phyloP scores from a whole-genome alignment of 176 grass and related monocot species.

The Juncus inflexus region DNA sequence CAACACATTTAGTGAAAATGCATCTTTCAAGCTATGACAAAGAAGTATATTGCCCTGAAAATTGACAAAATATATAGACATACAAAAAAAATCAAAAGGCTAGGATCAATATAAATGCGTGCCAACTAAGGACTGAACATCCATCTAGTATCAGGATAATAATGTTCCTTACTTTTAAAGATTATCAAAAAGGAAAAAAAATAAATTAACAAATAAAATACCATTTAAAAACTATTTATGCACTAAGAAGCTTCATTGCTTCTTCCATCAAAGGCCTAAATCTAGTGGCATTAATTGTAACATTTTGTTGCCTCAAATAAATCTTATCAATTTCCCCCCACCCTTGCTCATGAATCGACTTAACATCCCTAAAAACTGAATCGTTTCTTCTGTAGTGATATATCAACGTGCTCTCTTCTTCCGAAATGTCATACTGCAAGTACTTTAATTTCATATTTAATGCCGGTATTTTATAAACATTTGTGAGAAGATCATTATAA shows the following conservation, averaged over 20 bases:
- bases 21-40: too few species aligned
- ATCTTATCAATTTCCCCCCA: constrained; percentile 13
- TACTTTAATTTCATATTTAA: constrained; percentile 47
- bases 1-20: too few species aligned
- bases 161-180: too few species aligned
- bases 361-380: constrained; percentile 34
- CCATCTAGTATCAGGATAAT: too few species aligned
- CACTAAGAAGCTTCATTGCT: constrained; percentile 28
- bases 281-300: constrained; percentile 40
- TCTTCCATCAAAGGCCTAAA: constrained; percentile 29
- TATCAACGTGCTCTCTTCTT: constrained; percentile 51
- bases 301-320: constrained; percentile 46
- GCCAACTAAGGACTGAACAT: too few species aligned
- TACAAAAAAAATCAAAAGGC: too few species aligned
- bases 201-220: too few species aligned
- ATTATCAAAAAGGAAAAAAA: too few species aligned
- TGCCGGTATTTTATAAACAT: constrained; percentile 28
- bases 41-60: too few species aligned
- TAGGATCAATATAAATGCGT: too few species aligned
- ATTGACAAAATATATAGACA: too few species aligned
- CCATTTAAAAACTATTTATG: not conserved
- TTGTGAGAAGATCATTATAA: constrained; percentile 27
- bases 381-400: constrained; percentile 40
- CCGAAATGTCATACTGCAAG: constrained; percentile 42
- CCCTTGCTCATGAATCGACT: constrained; percentile 25